Evolutionary conservation across 139 green algal genomes (phyloP).

Genomic region (Closterium sp.): DNA sequence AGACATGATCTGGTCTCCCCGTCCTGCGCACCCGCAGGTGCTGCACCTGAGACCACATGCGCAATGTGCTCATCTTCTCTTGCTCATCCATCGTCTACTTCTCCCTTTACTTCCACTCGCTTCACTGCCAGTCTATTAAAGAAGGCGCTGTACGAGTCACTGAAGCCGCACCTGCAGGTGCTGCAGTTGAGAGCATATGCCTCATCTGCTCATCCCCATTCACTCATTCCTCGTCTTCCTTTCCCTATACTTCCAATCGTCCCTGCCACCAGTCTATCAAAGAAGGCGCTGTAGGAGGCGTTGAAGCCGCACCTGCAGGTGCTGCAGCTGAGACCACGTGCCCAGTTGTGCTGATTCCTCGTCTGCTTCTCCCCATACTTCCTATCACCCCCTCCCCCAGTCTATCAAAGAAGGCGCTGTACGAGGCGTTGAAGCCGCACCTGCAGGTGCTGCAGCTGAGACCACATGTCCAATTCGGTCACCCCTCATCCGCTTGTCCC

Average conservation of each 20-base stretch:
- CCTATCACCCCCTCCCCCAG: not conserved
- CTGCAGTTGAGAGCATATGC: conserved; percentile 78
- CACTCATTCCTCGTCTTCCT: conserved; percentile 53
- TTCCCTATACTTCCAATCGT: not conserved
- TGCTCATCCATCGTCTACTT: too few species aligned
- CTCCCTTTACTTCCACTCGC: not conserved
- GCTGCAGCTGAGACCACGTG: conserved; percentile 78
- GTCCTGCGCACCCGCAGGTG: too few species aligned
- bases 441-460: conserved; percentile 66
- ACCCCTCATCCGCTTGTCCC: too few species aligned
- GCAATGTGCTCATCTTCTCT: too few species aligned
- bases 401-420: not conserved
- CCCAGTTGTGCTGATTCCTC: conserved; percentile 66
- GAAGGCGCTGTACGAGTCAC: too few species aligned
- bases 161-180: conserved; percentile 73
- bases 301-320: conserved; percentile 74
- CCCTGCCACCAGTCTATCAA: too few species aligned
- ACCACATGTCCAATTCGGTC: conserved; percentile 77
- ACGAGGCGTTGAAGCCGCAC: conserved; percentile 78
- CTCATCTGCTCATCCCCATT: too few species aligned
- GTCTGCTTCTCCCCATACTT: not conserved
- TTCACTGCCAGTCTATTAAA: too few species aligned
- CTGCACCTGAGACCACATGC: too few species aligned
- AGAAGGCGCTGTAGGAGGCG: too few species aligned
- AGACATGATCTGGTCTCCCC: too few species aligned